Evolutionary conservation across 169 alveolate species (phyloP), one percentile per base, ranked within the genome.

Genomic region (Plasmodium ovale): DNA sequence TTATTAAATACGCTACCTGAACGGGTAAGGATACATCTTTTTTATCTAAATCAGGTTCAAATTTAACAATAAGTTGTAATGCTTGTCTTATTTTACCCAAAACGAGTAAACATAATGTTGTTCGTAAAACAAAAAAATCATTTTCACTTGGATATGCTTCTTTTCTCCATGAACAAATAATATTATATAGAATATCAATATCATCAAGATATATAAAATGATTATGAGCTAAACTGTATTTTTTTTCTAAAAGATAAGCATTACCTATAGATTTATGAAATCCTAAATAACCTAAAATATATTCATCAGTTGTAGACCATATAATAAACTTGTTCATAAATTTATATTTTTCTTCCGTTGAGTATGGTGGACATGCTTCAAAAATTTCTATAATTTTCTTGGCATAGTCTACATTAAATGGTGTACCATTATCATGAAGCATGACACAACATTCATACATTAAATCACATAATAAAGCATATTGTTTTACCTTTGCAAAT

Each of bases 311-410:
- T 71, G 49, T 84, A 16, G 91, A 84, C 91, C 91, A 84, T 10
- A 37, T 3, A 27, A 84, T 68, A 16, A 65, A 59, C 60, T 68
- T 84, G 58, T 84, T 84, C 91, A 84, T 84, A 84, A 84, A 84
- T 84, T 84, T 84, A 49, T 84, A 84, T 60, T 84, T 84, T 47
- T 84, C 91, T 67, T 84, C 91, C 19, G 87, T 67, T 35, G 91
- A 84, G 37, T 84, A 56, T 14, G 91, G 85, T 14, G 85, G 74
- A 49, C 91, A 84, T 56, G 33, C 37, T 27, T 84, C 35, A 60
- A 84, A 84, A 53, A 84, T 84, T 54, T 84, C 85, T n/a, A 84
- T 84, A 37, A 84, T 84, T 53, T 67, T 84, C 19, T 84, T 69
- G 14, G 91, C 91, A 67, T 39, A 67, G 19, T 84, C 49, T 68